Conservation (phyloP, 108 stramenopile species). For the Aurantiochytrium sp. region DNA sequence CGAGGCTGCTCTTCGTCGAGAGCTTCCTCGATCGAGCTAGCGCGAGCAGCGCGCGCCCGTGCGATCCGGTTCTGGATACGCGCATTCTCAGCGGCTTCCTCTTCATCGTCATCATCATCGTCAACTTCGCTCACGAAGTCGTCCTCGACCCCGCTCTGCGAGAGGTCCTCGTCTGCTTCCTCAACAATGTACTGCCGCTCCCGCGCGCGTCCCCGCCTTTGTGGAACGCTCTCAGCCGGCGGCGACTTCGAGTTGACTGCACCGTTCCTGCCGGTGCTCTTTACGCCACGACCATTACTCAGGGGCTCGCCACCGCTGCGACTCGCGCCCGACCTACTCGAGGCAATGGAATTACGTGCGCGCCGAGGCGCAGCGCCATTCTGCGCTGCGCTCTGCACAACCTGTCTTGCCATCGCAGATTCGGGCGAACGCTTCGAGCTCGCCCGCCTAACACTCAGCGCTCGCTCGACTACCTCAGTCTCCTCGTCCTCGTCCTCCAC, state of each 20-base stretch:
- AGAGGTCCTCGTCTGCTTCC: neutral
- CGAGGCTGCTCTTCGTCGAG: neutral
- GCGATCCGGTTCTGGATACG: neutral
- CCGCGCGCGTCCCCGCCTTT: neutral
- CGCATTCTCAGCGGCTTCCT: neutral
- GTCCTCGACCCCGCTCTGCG: neutral
- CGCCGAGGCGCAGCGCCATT: neutral
- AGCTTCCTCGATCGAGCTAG: neutral
- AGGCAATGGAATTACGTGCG: slow-evolving; percentile 5
- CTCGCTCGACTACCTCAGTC: neutral
- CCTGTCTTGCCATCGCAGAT: no score
- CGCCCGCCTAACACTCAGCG: no score
- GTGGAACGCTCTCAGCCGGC: no score
- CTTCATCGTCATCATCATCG: neutral
- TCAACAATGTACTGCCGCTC: neutral
- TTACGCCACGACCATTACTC: no score
- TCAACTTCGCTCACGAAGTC: neutral
- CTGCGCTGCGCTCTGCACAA: neutral
- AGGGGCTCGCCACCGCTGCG: no score
- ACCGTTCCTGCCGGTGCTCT: no score
- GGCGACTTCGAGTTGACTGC: no score
- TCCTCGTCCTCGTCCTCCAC: neutral
- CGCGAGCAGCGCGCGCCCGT: neutral
- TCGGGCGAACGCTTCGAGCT: no score
- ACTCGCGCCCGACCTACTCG: neutral